Base-by-base conservation (phyloP, 139 green algal species). In the Gonium pectorale region DNA sequence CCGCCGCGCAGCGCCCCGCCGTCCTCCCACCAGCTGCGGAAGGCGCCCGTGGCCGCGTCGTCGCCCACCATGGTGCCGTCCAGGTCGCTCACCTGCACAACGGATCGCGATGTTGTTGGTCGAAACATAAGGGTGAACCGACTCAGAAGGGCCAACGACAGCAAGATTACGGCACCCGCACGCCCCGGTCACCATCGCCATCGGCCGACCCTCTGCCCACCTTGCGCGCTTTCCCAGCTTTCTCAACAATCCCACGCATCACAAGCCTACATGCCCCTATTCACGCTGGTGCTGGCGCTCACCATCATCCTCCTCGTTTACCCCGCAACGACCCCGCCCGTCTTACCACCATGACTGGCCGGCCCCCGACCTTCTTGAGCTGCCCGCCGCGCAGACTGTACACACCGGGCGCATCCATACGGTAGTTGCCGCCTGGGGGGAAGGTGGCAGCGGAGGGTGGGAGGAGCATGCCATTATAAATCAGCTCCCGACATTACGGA, bases 1-100 rank as follows among this genome's bases (percentile, higher is more conserved):
- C 86, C 63, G 67, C 85, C 91, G 63, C 92, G 67, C 86, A 96
- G 67, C 72, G 63, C 40, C 22, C 88, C 80, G 92, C 92, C 22
- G 31, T 94, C 81, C 86, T 97, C 93, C 94, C 94, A 97, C 86
- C 94, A 97, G 21, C 87, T 37, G 29, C 66, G 89, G 90, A 98
- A 98, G 1, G 86, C 90, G 1, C 60, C 78, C 0, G 92, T 95
- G 37, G 88, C 90, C 5, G 49, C 89, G 75, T 97, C 95, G 79
- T 98, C 90, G 0, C 95, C 79, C 79, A 98, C 93, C 94, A 98
- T 97, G 15, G 95, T 98, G 49, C 95, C 95, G 68, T 98, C 95
- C 37, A 98, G 86, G 69, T 98, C 95, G 37, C 82, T 92, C 29
- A 96, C 93, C 80, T 94, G 77, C 88, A 91, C 46, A 38, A 88